Conservation (phyloP, 495 filamentous ascomycete genomes). For the Neurospora pannonica region DNA sequence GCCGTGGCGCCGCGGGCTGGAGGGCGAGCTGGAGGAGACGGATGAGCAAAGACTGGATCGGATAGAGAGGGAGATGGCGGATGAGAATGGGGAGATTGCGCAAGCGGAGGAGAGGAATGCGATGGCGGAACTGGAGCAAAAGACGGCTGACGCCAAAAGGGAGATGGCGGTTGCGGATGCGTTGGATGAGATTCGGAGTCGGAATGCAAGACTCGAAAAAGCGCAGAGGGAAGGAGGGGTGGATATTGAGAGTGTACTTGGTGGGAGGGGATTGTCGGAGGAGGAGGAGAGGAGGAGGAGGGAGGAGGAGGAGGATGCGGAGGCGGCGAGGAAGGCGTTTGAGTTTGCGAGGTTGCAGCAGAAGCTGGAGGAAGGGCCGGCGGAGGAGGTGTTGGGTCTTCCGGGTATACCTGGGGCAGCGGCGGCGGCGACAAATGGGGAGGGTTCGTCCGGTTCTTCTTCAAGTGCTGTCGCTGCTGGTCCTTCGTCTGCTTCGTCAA, state of each 20-base stretch:
- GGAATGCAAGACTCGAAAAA: conserved; percentile 80
- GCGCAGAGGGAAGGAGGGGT: conserved; percentile 50
- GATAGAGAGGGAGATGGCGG: conserved; percentile 58
- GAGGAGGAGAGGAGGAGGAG: conserved; percentile 50
- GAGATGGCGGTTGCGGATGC: conserved; percentile 98
- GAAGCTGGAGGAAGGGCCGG: conserved; percentile 38
- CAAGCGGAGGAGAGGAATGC: conserved; percentile 59
- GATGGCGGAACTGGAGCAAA: conserved; percentile 79
- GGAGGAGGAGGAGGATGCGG: conserved; percentile 77
- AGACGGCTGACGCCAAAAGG: conserved; percentile 82
- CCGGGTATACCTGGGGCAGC: conserved; percentile 2
- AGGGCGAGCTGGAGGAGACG: conserved; percentile 51
- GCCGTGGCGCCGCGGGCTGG: conserved; percentile 65
- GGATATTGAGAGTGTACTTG: conserved; percentile 34
- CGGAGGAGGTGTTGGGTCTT: conserved; percentile 16
- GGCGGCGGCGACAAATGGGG: conserved; percentile 7
- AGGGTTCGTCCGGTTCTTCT: neutral
- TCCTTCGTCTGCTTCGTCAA: no score
- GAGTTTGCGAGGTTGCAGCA: conserved; percentile 40
- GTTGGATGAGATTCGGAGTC: conserved; percentile 83
- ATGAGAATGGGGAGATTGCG: conserved; percentile 34
- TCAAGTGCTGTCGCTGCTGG: neutral
- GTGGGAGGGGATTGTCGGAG: conserved; percentile 10
- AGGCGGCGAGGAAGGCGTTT: conserved; percentile 74
- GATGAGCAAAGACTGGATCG: conserved; percentile 81